Evolutionary conservation across 2,329 filamentous ascomycete genomes (phyloP), one percentile per base, ranked within the genome.

Genomic region (Hypoxylon sp.): DNA sequence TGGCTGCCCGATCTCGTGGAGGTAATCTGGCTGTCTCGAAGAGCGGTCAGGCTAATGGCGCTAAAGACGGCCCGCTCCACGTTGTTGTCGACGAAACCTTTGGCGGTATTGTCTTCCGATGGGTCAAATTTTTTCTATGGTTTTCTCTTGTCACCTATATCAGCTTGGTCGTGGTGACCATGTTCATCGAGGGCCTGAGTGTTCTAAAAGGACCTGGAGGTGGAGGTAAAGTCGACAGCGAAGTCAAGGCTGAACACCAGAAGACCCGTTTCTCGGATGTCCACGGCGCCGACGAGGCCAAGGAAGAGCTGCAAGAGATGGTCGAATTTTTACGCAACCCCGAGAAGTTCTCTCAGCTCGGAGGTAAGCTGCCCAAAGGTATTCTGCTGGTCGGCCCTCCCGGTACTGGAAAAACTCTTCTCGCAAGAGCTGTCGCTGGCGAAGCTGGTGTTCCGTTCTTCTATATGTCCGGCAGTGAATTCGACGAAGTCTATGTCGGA

Each of bases 401-500:
- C 54, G 95, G 95, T 81, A 99, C 95, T 64, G 95, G 95, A 80
- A 99, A 99, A 81, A 99, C 95, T 11, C 87, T 99, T 41, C 87
- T 99, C 64, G 95, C 95, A 67, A 90, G 95, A 73, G 96, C 95
- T 57, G 95, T 99, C 64, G 95, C 95, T 49, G 95, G 95, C 54
- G 95, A 99, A 81, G 94, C 95, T 56, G 95, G 94, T 58, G 95
- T 99, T 17, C 95, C 95, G 1, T 99, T 99, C 85, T 99, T 98
- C 85, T 99, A 97, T 85, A 98, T 99, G 94, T 99, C 95, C 74
- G 95, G 95, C 52, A 97, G 93, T 61, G 95, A 99, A 77, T 99
- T 99, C 75, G 95, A 99, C 74, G 95, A 99, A 79, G 91, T 99
- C 54, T 99, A 97, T 74, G 96, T 99, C 34, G 95, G 95, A 75